These are phyloP conservation scores for Thermothelomyces thermophilus DNA, from an alignment of 2,329 filamentous ascomycete species.

Conservation along the genomic window DNA sequence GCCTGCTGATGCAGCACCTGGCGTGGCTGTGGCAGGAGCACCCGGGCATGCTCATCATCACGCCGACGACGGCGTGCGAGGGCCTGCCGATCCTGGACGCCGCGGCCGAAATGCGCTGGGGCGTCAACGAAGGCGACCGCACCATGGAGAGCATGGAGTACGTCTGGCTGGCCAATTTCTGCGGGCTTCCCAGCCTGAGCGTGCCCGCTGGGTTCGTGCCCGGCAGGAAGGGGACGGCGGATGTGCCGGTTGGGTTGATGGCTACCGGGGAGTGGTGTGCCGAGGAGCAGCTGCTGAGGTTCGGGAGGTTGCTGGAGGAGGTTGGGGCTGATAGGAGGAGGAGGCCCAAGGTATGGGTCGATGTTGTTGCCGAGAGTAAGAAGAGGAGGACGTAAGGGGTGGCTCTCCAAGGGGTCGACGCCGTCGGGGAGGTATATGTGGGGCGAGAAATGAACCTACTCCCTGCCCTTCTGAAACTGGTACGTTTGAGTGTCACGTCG, in stretches of 20 bases:
- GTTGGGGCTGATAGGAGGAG: constrained; percentile 31
- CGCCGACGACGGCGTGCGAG: constrained; percentile 54
- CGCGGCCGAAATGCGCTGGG: constrained; percentile 33
- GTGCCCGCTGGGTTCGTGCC: constrained; percentile 40
- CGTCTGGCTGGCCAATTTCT: constrained; percentile 47
- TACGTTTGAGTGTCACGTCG: no score
- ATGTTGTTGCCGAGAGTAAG: constrained; percentile 36
- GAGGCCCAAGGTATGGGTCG: constrained; percentile 38
- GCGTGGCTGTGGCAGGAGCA: constrained; percentile 57
- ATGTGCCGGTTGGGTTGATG: constrained; percentile 49
- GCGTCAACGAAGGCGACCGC: constrained; percentile 40
- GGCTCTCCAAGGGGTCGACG: no score
- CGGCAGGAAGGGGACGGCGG: constrained; percentile 34
- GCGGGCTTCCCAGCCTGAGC: constrained; percentile 40
- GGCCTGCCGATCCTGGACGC: constrained; percentile 37
- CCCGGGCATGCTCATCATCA: constrained; percentile 64
- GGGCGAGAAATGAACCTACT: no score
- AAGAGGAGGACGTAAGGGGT: constrained; percentile 8
- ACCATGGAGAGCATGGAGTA: constrained; percentile 44
- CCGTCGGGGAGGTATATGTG: no score
- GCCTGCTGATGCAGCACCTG: constrained; percentile 64
- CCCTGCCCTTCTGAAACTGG: no score
- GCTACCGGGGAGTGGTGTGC: constrained; percentile 49
- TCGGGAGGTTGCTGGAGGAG: constrained; percentile 42
- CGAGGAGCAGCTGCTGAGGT: constrained; percentile 43